Evolutionary conservation across 305 asterid genomes (phyloP), one percentile per base, ranked within the genome.

Genomic region (Caryopteris hybrid): DNA sequence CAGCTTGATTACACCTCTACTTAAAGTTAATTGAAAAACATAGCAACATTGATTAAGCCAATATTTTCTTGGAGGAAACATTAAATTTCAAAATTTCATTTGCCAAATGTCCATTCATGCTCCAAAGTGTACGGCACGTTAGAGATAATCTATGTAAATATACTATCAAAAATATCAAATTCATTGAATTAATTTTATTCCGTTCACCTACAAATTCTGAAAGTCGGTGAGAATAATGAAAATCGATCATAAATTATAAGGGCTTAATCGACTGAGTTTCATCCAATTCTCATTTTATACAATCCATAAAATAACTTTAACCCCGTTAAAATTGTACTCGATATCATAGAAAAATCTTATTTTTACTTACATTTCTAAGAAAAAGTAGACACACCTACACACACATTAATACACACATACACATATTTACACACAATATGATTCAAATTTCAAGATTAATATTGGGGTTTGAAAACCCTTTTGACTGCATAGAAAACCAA

Each of bases 401-500:
- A n/a, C n/a, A n/a, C n/a, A n/a, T n/a, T n/a, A 17, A 50, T 20
- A 46, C 7, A 27, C 5, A 4, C 2, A 43, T n/a, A 43, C 0
- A 43, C 0, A 43, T n/a, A 43, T 2, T 5, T 13, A 31, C 0
- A 9, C 9, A 20, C n/a, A n/a, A n/a, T 16, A 31, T 17, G 46
- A 56, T 56, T 29, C 23, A 72, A 21, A 54, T 61, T 6, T 57
- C 48, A 48, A 51, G 36, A 60, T 16, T 16, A 6, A 53, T 63
- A 27, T 69, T 64, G 76, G 74, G 55, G 70, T 23, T 21, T 64
- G 76, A 27, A 77, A 69, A 48, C 39, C 70, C 55, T 34, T 64
- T 78, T 74, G 79, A 78, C 79, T 71, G 59, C 78, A 56, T 76
- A 63, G 76, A 66, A 68, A 70, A 51, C 50, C 29, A 77, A 66